Evolutionary conservation across 1,139 yeast genomes (phyloP).

Genomic region (Blastobotrys proliferans): DNA sequence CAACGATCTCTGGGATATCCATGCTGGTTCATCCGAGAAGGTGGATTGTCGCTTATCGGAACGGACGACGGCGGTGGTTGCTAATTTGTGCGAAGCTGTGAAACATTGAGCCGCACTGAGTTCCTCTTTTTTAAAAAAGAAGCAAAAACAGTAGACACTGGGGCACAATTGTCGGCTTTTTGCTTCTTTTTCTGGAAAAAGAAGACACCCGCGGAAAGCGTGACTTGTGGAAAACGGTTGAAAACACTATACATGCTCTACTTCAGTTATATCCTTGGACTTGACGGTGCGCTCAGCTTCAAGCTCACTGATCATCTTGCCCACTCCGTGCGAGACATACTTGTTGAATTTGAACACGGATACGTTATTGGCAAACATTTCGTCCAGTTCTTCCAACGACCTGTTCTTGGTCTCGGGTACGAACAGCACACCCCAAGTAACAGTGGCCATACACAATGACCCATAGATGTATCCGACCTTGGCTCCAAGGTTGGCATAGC

Average conservation of each 20-base stretch:
- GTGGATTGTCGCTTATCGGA: too few species aligned
- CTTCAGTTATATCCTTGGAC: not conserved
- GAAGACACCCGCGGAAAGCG: too few species aligned
- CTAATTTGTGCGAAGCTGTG: too few species aligned
- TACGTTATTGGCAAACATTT: slow-evolving; percentile 32
- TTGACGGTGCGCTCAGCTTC: not conserved
- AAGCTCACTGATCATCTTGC: not conserved
- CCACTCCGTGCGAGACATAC: slow-evolving; percentile 10
- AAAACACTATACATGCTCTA: too few species aligned
- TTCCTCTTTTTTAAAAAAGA: too few species aligned
- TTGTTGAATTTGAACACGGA: slow-evolving; percentile 7
- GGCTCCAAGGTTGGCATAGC: slow-evolving; percentile 16
- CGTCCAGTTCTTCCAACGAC: slow-evolving; percentile 45
- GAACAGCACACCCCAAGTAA: slow-evolving; percentile 33
- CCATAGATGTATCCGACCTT: slow-evolving; percentile 17
- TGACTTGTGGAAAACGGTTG: too few species aligned
- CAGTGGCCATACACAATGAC: slow-evolving; percentile 5
- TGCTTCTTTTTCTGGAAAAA: too few species aligned
- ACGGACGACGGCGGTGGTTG: too few species aligned
- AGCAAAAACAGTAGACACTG: too few species aligned
- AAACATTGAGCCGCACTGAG: too few species aligned
- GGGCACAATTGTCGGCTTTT: too few species aligned
- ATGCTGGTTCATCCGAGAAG: not conserved
- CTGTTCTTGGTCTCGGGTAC: slow-evolving; percentile 41
- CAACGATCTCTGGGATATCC: slow-evolving; percentile 4